Percentiles rank a stretch among this genome's conserved stretches.
Evolutionary conservation across 306 rosid genomes (phyloP).

Genomic region (Phaseolus lunatus): DNA sequence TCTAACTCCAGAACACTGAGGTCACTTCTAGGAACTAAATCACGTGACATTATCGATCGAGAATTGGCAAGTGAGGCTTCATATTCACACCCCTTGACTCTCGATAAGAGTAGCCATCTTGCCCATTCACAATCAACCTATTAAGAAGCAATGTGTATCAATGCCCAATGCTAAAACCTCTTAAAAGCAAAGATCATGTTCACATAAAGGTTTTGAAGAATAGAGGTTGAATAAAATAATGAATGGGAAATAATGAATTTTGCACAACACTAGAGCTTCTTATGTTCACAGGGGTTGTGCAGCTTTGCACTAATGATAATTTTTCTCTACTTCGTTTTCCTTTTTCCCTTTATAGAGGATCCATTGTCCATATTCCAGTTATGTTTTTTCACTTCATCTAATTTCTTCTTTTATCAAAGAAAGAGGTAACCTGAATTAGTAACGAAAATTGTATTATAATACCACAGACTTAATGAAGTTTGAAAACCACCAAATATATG

Average conservation of each 20-base stretch:
- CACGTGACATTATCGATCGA: constrained; percentile 69
- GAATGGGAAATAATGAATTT: constrained; percentile 9
- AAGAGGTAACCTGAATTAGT: constrained; percentile 1
- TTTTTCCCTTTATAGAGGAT: constrained; percentile 1
- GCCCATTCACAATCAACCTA: constrained; percentile 97
- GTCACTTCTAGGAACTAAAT: constrained; percentile 65
- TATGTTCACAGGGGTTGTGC: background rate
- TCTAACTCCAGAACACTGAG: constrained; percentile 73
- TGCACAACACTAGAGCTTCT: constrained; percentile 17
- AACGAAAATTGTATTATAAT: constrained; percentile 11
- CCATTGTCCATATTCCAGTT: background rate
- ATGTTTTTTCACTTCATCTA: background rate
- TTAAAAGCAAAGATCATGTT: background rate
- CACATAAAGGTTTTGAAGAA: background rate
- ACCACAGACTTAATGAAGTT: constrained; percentile 10
- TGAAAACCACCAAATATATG: constrained; percentile 13
- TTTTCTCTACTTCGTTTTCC: background rate
- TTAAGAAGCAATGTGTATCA: constrained; percentile 48
- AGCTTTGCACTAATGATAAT: background rate
- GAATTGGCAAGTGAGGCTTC: constrained; percentile 92
- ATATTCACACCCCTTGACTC: constrained; percentile 84
- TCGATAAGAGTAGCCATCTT: constrained; percentile 85
- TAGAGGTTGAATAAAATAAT: constrained; percentile 9
- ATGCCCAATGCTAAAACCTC: constrained; percentile 22
- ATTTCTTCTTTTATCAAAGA: constrained; percentile 4